Evolutionary conservation across 768 basidiomycete genomes (phyloP).

Genomic region (Mycena capillaripes): DNA sequence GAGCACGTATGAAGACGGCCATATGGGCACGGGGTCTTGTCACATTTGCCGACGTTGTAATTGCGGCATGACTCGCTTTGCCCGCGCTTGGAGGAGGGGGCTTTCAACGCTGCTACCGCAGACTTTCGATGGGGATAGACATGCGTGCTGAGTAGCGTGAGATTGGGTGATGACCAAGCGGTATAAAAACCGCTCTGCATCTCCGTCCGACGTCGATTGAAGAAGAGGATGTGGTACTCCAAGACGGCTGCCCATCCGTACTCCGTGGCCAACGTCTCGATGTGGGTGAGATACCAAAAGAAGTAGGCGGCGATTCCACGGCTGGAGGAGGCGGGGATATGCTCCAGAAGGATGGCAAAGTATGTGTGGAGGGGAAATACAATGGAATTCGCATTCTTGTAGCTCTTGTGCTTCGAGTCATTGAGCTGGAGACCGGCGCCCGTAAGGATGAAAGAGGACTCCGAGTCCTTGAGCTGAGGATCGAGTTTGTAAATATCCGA

Average conservation of each 20-base stretch:
- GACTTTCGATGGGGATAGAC: slow-evolving; percentile 8
- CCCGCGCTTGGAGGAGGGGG: neutral
- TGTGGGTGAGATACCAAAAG: neutral
- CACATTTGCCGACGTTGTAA: neutral
- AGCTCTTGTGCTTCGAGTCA: slow-evolving; percentile 9
- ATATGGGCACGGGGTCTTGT: neutral
- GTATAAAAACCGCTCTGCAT: neutral
- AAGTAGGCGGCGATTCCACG: neutral
- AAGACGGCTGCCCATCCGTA: slow-evolving; percentile 1
- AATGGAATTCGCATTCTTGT: slow-evolving; percentile 16
- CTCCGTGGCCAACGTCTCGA: neutral
- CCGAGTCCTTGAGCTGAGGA: slow-evolving; percentile 2
- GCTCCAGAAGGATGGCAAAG: slow-evolving; percentile 12
- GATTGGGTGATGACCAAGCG: neutral
- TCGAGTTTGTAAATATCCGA: slow-evolving; percentile 38
- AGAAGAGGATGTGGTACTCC: slow-evolving; percentile 18
- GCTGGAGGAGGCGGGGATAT: no score
- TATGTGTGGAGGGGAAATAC: slow-evolving; percentile 3
- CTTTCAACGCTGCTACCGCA: neutral
- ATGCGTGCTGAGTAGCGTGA: neutral
- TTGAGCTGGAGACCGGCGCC: slow-evolving; percentile 8
- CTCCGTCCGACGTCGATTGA: slow-evolving; percentile 8
- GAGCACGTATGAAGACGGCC: slow-evolving; percentile 3
- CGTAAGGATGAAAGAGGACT: neutral
- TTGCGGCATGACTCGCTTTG: neutral